Base-by-base conservation (phyloP, 805 yeast genomes). In the Monosporozyma servazzii region DNA sequence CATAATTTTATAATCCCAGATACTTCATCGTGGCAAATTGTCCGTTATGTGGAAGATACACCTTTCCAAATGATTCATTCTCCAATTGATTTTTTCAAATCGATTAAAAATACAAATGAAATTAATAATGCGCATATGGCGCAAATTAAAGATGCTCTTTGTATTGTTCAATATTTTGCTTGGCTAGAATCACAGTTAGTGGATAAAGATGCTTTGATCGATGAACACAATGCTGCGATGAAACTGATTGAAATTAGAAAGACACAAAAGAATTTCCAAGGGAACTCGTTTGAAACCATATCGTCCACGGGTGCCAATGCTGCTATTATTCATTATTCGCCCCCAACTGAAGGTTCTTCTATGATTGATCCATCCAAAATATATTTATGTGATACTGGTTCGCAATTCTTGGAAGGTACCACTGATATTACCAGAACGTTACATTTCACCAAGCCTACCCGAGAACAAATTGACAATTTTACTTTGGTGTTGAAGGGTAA, bases 351-450 rank as follows among this genome's bases (percentile, higher is more conserved):
- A 11, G 73, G 77, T 18, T 76, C 79, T 50, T 71, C 84, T 1
- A 66, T 76, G 52, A 79, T 93, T 53, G 83, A 86, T 60, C 82
- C 84, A 8, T 67, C 76, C 20, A 78, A 83, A 52, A 77, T 89
- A 1, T 89, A 84, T 58, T 72, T 93, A 55, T 73, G 87, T 53
- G 99, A 93, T 66, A 80, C 96, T 2, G 99, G 99, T 3, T 87
- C 93, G 0, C 99, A 93, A 61, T 91, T 79, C 63, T 66, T 84
- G 21, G 96, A 90, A 62, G 99, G 99, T 10, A 93, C 99, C 0
- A 93, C 99, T 0, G 99, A 93, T 65, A 88, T 91, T 27, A 93
- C 99, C 0, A 77, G 99, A 59, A 88, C 97, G 0, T 68, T 81
- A 48, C 91, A 87, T 65, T 84, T 88, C 63, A 62, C 69, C 1